Evolutionary conservation across 345 rosid species (phyloP).

Genomic region (Heritiera littoralis): DNA sequence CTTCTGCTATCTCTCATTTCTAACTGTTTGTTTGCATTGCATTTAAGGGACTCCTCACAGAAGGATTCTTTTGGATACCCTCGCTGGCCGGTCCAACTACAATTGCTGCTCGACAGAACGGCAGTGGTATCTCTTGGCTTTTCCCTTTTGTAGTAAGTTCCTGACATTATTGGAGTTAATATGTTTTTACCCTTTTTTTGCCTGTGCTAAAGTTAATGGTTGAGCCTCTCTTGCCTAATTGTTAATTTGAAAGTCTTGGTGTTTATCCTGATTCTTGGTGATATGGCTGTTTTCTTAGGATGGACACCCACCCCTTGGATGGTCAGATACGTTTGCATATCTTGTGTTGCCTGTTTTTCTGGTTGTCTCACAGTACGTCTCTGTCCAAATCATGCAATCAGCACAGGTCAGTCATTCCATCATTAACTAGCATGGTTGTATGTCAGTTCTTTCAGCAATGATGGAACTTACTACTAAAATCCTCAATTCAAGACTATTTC

Average conservation of each 20-base stretch:
- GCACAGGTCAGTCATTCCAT: constrained; percentile 58
- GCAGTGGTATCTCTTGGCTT: constrained; percentile 91
- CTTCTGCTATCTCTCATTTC: constrained; percentile 14
- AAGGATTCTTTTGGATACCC: constrained; percentile 99
- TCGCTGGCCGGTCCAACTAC: constrained; percentile 93
- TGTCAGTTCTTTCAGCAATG: not conserved
- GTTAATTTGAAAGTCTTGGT: too few species aligned
- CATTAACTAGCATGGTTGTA: not conserved
- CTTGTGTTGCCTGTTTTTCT: constrained; percentile 81
- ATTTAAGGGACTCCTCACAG: constrained; percentile 81
- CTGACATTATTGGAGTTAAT: not conserved
- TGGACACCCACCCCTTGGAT: constrained; percentile 38
- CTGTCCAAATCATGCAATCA: constrained; percentile 88
- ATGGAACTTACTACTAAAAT: not conserved
- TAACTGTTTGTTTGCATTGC: constrained; percentile 20
- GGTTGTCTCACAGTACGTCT: constrained; percentile 72
- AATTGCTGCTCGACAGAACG: constrained; percentile 77
- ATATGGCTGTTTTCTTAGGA: too few species aligned
- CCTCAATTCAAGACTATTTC: not conserved
- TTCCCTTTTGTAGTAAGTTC: constrained; percentile 82
- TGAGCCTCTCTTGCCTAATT: too few species aligned
- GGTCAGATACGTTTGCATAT: constrained; percentile 89
- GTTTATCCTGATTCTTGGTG: too few species aligned
- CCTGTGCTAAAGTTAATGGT: too few species aligned
- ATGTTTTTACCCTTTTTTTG: too few species aligned